Base-by-base conservation (phyloP, 352 stramenopile genomes). In the Proteromonas lacertae region DNA sequence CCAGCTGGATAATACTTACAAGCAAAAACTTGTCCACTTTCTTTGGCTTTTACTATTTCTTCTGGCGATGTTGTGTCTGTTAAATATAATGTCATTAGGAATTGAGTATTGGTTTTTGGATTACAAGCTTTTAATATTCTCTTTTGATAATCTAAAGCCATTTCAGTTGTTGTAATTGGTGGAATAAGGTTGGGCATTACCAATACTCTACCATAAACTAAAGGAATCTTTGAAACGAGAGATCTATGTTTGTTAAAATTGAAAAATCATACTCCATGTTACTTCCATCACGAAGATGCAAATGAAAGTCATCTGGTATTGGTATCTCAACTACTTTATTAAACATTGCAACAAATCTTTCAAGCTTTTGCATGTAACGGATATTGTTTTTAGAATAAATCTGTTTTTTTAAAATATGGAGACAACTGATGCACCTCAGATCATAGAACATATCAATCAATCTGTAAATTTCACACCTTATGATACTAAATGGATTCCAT, bases 141-240 rank as follows among this genome's bases (percentile, higher is more conserved):
- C 32, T 93, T 59, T n/a, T 69, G 71, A 57, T 98, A 98, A 22
- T 57, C 62, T n/a, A 92, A 43, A 4, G 83, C 83, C 46, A 78
- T 50, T 40, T 79, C 67, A 4, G 77, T 84, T 4, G 64, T 96
- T 2, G 73, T 89, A 9, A 95, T 69, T 10, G 84, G 81, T 29
- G 87, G 83, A 51, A 87, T 75, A 6, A 95, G 56, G 57, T 98
- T 98, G 31, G 87, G 87, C 87, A 98, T 98, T 20, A 82, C 79
- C 39, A 98, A 74, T 25, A 25, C 35, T 35, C 32, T 29, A 36
- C 14, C 35, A 25, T 36, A 36, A 36, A 12, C 35, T 25, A 13
- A 12, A 28, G 32, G 14, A n/a, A 28, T 29, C 12, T 13, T 36
- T 12, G 32, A 36, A 25, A 25, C 12, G 13, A 36, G 14, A 35